A percentile compares a stretch with the other conserved stretches of the same genome.
Evolutionary conservation across 2,329 filamentous ascomycete genomes (phyloP).

Genomic region (Aspergillus caelatus): DNA sequence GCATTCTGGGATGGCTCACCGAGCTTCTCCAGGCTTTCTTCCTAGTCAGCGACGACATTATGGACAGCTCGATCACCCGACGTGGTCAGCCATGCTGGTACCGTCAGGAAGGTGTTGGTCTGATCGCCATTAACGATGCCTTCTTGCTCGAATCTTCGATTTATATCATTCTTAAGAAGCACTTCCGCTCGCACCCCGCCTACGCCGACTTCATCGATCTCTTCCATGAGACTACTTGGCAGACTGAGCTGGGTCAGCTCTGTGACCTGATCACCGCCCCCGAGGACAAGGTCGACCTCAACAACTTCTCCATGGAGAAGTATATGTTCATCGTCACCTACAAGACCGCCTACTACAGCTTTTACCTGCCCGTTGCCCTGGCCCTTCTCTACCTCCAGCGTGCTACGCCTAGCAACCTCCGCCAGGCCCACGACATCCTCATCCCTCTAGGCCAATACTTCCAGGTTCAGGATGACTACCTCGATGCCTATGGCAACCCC

Average conservation of each 20-base stretch:
- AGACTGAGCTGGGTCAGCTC: conserved; percentile 93
- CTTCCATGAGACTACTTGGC: conserved; percentile 91
- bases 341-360: conserved; percentile 99
- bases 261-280: conserved; percentile 95
- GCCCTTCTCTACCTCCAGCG: conserved; percentile 83
- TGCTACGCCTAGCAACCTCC: conserved; percentile 84
- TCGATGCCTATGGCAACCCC: conserved; percentile 95
- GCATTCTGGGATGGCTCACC: conserved; percentile 93
- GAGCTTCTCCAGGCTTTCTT: conserved; percentile 99
- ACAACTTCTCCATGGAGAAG: conserved; percentile 91
- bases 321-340: conserved; percentile 98
- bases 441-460: conserved; percentile 99
- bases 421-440: conserved; percentile 85
- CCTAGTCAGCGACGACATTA: conserved; percentile 97
- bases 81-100: conserved; percentile 98
- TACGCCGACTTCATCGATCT: conserved; percentile 94
- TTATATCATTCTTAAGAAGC: conserved; percentile 89
- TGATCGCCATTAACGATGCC: conserved; percentile 97
- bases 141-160: conserved; percentile 93
- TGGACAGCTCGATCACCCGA: conserved; percentile 94
- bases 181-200: conserved; percentile 82
- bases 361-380: conserved; percentile 94
- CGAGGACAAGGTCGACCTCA: conserved; percentile 87
- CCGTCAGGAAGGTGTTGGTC: conserved; percentile 82
- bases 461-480: conserved; percentile 98